These are phyloP conservation scores for Cyberlindnera maritima DNA, from an alignment of 805 yeast species.

Conservation along the genomic window DNA sequence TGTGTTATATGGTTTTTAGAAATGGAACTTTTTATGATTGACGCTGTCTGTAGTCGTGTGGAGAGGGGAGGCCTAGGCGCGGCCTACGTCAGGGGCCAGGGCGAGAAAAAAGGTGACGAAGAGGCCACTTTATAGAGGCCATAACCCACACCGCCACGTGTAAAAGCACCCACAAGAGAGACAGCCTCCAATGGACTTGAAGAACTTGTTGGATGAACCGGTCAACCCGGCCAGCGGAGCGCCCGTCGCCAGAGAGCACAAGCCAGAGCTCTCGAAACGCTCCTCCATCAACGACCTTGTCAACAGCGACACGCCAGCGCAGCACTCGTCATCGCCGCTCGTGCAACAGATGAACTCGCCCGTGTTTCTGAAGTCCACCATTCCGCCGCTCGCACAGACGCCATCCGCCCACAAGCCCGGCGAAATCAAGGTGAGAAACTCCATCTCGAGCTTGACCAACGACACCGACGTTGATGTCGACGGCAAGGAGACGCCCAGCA, in stretches of 20 bases:
- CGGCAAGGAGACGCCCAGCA: conserved; percentile 38
- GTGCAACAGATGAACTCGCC: conserved; percentile 15
- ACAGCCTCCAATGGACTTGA: conserved; percentile 20
- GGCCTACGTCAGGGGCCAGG: too few relatives aligned
- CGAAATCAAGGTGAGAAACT: conserved; percentile 21
- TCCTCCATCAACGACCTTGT: conserved; percentile 23
- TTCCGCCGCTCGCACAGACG: not conserved
- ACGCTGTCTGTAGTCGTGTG: not conserved
- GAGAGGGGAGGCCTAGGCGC: not conserved
- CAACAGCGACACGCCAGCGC: conserved; percentile 13
- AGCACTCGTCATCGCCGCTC: conserved; percentile 6
- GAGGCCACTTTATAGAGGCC: too few relatives aligned
- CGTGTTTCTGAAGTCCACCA: conserved; percentile 4
- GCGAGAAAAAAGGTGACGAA: too few relatives aligned
- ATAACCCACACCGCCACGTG: too few relatives aligned
- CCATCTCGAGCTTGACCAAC: conserved; percentile 37
- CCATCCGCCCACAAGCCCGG: conserved; percentile 9
- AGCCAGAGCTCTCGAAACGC: conserved; percentile 15
- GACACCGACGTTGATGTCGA: conserved; percentile 43
- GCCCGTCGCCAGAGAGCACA: not conserved
- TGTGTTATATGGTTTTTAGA: too few relatives aligned
- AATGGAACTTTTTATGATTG: too few relatives aligned
- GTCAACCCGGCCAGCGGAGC: not conserved
- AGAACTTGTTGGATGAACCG: conserved; percentile 17
- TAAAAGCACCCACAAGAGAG: too few relatives aligned